Evolutionary conservation across 108 stramenopile species (phyloP).

Genomic region (Skeletonema grethae): DNA sequence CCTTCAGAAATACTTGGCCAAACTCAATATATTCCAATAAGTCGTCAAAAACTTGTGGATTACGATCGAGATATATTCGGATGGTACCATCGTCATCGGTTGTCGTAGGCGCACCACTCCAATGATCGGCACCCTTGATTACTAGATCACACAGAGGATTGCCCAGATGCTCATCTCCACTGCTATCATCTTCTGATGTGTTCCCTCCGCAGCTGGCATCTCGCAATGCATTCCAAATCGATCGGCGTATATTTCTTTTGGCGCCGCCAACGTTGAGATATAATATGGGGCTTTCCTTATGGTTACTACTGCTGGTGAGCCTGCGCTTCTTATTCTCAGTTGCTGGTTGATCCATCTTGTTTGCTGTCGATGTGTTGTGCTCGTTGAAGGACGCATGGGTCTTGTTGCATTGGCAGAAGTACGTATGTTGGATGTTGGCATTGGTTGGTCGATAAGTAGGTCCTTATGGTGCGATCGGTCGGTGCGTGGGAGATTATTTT

Average conservation of each 20-base stretch:
- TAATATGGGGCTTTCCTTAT: conserved; percentile 12
- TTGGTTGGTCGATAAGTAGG: too few relatives aligned
- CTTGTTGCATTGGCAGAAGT: too few relatives aligned
- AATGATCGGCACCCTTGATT: conserved; percentile 6
- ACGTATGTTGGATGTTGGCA: too few relatives aligned
- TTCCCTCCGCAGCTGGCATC: conserved; percentile 9
- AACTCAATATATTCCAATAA: conserved; percentile 21
- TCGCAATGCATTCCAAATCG: conserved; percentile 8
- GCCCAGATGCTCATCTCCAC: neutral
- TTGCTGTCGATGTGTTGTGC: too few relatives aligned
- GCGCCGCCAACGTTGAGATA: conserved; percentile 26
- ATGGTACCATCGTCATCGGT: conserved; percentile 10
- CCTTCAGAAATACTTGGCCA: conserved; percentile 13
- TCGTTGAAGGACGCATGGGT: too few relatives aligned
- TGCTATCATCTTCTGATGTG: neutral
- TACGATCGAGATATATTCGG: conserved; percentile 25
- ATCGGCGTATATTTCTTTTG: conserved; percentile 19
- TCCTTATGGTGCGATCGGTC: too few relatives aligned
- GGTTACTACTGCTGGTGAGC: too few relatives aligned
- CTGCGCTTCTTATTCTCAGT: too few relatives aligned
- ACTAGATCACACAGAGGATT: conserved; percentile 11
- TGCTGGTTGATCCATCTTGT: too few relatives aligned
- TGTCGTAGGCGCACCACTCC: conserved; percentile 11
- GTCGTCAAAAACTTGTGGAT: conserved; percentile 22
- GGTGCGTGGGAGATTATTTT: too few relatives aligned